Percentiles rank a stretch among this genome's conserved stretches.
phyloP scores from a whole-genome alignment of 73 alveolate species.

The Stentor roeselii region DNA sequence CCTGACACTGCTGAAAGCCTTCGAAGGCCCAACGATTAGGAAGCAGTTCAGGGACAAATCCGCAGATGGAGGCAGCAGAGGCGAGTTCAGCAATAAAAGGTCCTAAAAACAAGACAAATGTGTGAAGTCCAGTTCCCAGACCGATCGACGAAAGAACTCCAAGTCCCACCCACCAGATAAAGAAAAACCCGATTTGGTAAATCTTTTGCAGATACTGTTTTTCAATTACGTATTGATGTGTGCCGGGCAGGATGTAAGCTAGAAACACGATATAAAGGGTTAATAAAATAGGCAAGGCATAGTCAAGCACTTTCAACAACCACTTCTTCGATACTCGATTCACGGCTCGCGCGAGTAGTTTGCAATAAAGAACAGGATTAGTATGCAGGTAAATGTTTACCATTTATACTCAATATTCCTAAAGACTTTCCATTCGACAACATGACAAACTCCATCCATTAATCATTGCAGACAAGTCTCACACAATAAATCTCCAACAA shows the following conservation, averaged over 20 bases:
- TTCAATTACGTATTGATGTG: neutral
- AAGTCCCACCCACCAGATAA: slow-evolving; percentile 64
- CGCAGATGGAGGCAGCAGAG: slow-evolving; percentile 73
- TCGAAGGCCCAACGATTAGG: slow-evolving; percentile 72
- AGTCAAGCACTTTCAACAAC: neutral
- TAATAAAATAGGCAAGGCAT: neutral
- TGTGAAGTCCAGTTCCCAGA: slow-evolving; percentile 90
- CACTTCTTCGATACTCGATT: neutral
- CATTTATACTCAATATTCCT: too few species aligned
- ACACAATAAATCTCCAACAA: too few species aligned
- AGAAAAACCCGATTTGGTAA: neutral
- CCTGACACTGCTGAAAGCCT: slow-evolving; percentile 55
- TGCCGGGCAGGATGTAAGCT: slow-evolving; percentile 9
- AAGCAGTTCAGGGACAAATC: slow-evolving; percentile 58
- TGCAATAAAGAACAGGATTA: neutral
- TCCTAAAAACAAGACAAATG: slow-evolving; percentile 85
- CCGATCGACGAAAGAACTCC: slow-evolving; percentile 89
- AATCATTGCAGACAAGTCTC: too few species aligned
- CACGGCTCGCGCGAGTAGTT: neutral
- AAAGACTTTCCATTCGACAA: too few species aligned
- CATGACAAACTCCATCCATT: too few species aligned
- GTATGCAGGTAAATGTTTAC: neutral
- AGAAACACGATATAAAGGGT: neutral
- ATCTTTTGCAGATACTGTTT: neutral
- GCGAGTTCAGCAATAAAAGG: slow-evolving; percentile 87